Evolutionary conservation across 306 rosid genomes (phyloP), one percentile per base, ranked within the genome.

Genomic region (Coriaria nepalensis): DNA sequence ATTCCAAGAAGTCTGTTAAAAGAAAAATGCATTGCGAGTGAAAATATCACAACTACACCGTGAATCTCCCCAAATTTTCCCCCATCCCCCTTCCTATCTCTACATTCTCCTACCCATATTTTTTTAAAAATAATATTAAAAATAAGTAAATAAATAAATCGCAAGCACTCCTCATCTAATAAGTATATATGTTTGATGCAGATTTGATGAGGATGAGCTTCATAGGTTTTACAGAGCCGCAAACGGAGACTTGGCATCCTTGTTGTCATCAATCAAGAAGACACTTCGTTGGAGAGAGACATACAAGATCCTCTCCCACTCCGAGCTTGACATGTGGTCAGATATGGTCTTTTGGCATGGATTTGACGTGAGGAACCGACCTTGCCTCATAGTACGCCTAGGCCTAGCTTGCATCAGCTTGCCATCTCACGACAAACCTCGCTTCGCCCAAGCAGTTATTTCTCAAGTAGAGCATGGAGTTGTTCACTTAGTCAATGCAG

Each of bases 381-480:
- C 92, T 52, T 86, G 94, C 52, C 94, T 82, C 54, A 51, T 87
- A 13, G 82, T 87, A 50, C 74, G 94, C 65, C 96, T 87, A 57
- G 96, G 96, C 13, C 57, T 77, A 43, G 92, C 75, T 52, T 74
- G 84, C 67, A 56, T 48, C 57, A 66, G 62, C 43, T 62, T 87
- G 78, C 74, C 74, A 32, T 64, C 78, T 57, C 58, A 67, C 50
- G 87, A 87, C 42, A 87, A 64, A 66, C 84, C 78, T 67, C 80
- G 66, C 42, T 79, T 87, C 63, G 76, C 84, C 61, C 96, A 73
- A 73, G 96, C 96, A 52, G 12, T 87, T 49, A 57, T 85, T 70
- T 90, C 98, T 56, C 94, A 85, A 68, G 92, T 90, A 15, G 98
- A 90, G 55, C 78, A 73, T 47, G 95, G 95, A 29, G 79, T 85